Percentiles rank a stretch among this genome's conserved stretches.
Conservation (phyloP, 1,139 yeast genomes). For the Blastobotrys arbuscula region DNA sequence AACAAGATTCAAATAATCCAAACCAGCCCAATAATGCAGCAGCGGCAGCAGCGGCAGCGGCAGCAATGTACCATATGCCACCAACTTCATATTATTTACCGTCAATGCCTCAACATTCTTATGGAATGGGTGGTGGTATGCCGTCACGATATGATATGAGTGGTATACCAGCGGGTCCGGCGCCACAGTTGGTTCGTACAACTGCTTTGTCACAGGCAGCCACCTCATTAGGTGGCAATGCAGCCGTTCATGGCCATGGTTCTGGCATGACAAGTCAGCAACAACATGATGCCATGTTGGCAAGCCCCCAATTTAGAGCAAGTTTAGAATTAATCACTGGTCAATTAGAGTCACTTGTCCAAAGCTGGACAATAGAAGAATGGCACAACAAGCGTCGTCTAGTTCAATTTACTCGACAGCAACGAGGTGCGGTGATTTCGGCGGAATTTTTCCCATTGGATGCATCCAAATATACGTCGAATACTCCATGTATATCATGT, state of each 20-base stretch:
- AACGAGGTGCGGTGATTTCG: conserved; percentile 33
- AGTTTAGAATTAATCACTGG: conserved; percentile 31
- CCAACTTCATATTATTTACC: conserved; percentile 8
- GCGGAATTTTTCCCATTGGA: conserved; percentile 33
- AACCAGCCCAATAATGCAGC: conserved; percentile 4
- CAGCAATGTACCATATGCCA: conserved; percentile 9
- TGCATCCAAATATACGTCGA: conserved; percentile 30
- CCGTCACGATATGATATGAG: conserved; percentile 5
- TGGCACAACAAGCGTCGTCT: conserved; percentile 32
- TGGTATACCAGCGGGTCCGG: conserved; percentile 7
- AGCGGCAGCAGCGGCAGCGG: conserved; percentile 11
- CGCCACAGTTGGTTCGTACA: conserved; percentile 29
- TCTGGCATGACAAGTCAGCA: conserved; percentile 3
- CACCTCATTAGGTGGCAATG: conserved; percentile 23
- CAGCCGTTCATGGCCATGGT: conserved; percentile 15
- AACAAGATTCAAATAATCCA: background rate
- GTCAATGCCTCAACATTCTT: conserved; percentile 3
- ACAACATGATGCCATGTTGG: conserved; percentile 15
- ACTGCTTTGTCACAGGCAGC: conserved; percentile 30
- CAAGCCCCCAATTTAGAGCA: conserved; percentile 25
- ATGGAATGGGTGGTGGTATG: conserved; percentile 4
- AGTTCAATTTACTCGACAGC: conserved; percentile 33
- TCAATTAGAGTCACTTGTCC: conserved; percentile 33
- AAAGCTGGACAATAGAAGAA: conserved; percentile 33
- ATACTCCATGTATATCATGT: conserved; percentile 46